These are phyloP conservation scores for Gossypium davidsonii DNA, from an alignment of 441 rosid genomes.

Conservation along the genomic window DNA sequence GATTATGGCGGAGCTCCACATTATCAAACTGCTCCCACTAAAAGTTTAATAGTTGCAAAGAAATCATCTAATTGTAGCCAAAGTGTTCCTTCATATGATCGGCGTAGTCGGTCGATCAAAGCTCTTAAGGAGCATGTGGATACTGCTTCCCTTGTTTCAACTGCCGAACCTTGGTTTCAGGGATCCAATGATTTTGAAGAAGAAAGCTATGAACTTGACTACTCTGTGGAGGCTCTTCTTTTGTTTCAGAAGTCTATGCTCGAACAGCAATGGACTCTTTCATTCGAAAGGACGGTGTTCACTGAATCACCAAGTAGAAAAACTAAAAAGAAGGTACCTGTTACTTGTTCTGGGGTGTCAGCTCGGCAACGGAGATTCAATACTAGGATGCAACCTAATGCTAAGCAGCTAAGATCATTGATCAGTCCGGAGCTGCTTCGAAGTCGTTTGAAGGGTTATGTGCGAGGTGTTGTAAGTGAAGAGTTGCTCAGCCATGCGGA, in stretches of 20 bases:
- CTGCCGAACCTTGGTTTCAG: constrained; percentile 33
- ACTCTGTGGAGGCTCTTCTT: constrained; percentile 70
- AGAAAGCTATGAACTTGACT: constrained; percentile 42
- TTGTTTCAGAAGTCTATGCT: constrained; percentile 86
- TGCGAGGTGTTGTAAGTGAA: constrained; percentile 64
- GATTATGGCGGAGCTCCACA: constrained; percentile 45
- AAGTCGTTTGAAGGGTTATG: constrained; percentile 62
- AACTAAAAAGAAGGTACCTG: constrained; percentile 39
- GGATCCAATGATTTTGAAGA: constrained; percentile 37
- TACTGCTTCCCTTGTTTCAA: constrained; percentile 29
- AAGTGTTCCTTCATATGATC: constrained; percentile 40
- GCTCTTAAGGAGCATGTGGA: constrained; percentile 59
- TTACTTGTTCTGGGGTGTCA: constrained; percentile 71
- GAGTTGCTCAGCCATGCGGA: constrained; percentile 69
- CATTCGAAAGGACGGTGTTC: constrained; percentile 42
- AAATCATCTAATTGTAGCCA: constrained; percentile 49
- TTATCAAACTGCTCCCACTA: constrained; percentile 37
- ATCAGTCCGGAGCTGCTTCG: constrained; percentile 54
- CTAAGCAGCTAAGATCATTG: constrained; percentile 35
- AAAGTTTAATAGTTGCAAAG: constrained; percentile 41
- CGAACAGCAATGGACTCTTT: constrained; percentile 91
- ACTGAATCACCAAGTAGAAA: constrained; percentile 25
- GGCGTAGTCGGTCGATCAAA: constrained; percentile 39
- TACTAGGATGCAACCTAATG: constrained; percentile 31
- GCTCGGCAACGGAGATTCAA: constrained; percentile 73